Percentiles rank a stretch among this genome's conserved stretches.
Conservation (phyloP, 805 yeast genomes). For the Jamesozyma hellenica region DNA sequence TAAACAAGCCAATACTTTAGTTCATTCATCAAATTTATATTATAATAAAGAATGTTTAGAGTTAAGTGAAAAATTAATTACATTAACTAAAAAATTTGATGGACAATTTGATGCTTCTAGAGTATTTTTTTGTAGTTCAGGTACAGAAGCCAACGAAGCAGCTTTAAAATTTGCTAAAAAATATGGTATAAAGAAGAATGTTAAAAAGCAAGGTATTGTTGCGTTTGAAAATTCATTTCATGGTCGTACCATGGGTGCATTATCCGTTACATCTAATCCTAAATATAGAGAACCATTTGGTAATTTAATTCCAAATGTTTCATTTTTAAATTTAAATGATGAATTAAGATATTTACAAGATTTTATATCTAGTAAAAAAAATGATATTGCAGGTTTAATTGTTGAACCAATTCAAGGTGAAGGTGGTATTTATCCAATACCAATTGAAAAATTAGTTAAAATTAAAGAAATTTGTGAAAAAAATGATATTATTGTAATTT, state of each 20-base stretch:
- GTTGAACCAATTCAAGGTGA: constrained; percentile 98
- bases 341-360: constrained; percentile 20
- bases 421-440: constrained; percentile 78
- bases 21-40: constrained; percentile 81
- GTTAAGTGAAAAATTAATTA: constrained; percentile 60
- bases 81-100: constrained; percentile 56
- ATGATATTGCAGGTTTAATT: constrained; percentile 72
- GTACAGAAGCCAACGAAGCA: constrained; percentile 75
- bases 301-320: constrained; percentile 85
- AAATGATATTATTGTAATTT: constrained; percentile 67
- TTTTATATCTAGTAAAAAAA: constrained; percentile 14
- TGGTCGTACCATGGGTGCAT: constrained; percentile 90
- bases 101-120: constrained; percentile 75
- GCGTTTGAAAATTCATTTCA: constrained; percentile 89
- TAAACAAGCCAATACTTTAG: constrained; percentile 61
- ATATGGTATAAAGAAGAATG: constrained; percentile 49
- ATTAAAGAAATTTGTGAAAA: constrained; percentile 58
- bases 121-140: constrained; percentile 63
- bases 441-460: constrained; percentile 51
- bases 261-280: constrained; percentile 84
- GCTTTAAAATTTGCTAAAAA: constrained; percentile 75
- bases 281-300: constrained; percentile 88
- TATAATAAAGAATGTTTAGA: constrained; percentile 78
- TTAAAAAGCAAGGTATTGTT: constrained; percentile 61
- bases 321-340: constrained; percentile 32